Base-by-base conservation (phyloP, 2,329 filamentous ascomycete species). In the Apiospora pterosperma region DNA sequence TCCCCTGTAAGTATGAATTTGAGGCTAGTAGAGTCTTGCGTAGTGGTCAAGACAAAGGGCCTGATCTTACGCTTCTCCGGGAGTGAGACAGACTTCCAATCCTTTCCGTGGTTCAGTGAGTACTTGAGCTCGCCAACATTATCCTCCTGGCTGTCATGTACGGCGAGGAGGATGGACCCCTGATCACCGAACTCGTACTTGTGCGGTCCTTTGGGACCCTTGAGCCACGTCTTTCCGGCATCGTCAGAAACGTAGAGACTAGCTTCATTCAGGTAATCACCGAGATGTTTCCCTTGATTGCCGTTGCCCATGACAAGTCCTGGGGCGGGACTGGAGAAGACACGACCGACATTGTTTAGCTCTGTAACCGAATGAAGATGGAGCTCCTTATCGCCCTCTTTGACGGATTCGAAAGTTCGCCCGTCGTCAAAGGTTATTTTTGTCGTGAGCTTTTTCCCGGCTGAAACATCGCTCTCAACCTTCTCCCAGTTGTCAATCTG, bases 121-220 rank as follows among this genome's bases (percentile, higher is more conserved):
- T 95, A 99, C 41, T 78, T 82, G 61, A 90, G 76, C 68, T 89
- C 83, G 38, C 79, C 78, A 21, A 87, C 74, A 64, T 90, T 81
- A 64, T 89, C 79, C 41, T 88, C 79, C 58, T 38, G 12, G 1
- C 90, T 92, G 71, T 97, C 92, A 67, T 86, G 84, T 41, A 98
- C 83, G 4, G 96, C 96, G 36, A 98, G 85, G 36, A 99, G 81
- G 23, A 99, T 86, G 19, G 93, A 93, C 1, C 96, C 96, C 69
- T 96, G 91, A 71, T 97, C 95, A 62, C 96, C 96, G 76, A 98
- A 96, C 74, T 97, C 94, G 77, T 97, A 99, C 76, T 96, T 96
- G 79, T 98, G 93, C 14, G 94, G 91, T 23, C 92, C 92, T 19
- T 93, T 83, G 5, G 92, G 84, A 0, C 89, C 86, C 73, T 89